These are phyloP conservation scores for Fusarium tjaetaba DNA, from an alignment of 2,329 filamentous ascomycete species.

Conservation along the genomic window DNA sequence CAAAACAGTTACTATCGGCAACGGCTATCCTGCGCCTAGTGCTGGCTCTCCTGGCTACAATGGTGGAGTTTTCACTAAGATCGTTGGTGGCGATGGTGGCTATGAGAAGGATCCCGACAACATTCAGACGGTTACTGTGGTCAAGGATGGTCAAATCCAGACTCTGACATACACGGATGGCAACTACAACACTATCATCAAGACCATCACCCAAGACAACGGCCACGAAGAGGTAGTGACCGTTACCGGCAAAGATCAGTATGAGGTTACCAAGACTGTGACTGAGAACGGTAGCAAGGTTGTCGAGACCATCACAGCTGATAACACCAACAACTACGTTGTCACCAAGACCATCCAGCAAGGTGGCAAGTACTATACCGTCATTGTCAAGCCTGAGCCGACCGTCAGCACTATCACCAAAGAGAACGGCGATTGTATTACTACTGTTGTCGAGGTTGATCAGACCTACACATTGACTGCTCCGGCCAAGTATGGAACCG, in stretches of 20 bases:
- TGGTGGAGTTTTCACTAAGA: slow-evolving; percentile 20
- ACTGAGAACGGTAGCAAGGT: slow-evolving; percentile 27
- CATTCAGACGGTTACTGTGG: slow-evolving; percentile 26
- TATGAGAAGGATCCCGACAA: background rate
- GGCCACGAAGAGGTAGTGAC: slow-evolving; percentile 29
- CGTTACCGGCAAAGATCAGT: background rate
- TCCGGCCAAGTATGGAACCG: slow-evolving; percentile 37
- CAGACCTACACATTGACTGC: slow-evolving; percentile 40
- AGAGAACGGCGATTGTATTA: slow-evolving; percentile 29
- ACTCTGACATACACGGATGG: slow-evolving; percentile 27
- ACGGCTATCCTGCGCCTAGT: slow-evolving; percentile 18
- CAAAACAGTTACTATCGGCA: slow-evolving; percentile 27
- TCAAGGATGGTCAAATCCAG: slow-evolving; percentile 31
- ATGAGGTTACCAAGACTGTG: slow-evolving; percentile 20
- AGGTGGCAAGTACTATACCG: slow-evolving; percentile 35
- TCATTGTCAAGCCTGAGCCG: slow-evolving; percentile 33
- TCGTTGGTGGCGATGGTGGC: background rate
- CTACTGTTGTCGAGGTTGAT: slow-evolving; percentile 28
- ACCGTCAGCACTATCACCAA: slow-evolving; percentile 32
- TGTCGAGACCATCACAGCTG: slow-evolving; percentile 30
- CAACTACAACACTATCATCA: slow-evolving; percentile 5
- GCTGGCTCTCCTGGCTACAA: slow-evolving; percentile 17
- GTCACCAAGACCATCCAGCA: slow-evolving; percentile 41
- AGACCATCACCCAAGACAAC: slow-evolving; percentile 27
- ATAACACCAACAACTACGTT: slow-evolving; percentile 19